Conservation (phyloP, 805 yeast species). For the Komagataella kurtzmanii region DNA sequence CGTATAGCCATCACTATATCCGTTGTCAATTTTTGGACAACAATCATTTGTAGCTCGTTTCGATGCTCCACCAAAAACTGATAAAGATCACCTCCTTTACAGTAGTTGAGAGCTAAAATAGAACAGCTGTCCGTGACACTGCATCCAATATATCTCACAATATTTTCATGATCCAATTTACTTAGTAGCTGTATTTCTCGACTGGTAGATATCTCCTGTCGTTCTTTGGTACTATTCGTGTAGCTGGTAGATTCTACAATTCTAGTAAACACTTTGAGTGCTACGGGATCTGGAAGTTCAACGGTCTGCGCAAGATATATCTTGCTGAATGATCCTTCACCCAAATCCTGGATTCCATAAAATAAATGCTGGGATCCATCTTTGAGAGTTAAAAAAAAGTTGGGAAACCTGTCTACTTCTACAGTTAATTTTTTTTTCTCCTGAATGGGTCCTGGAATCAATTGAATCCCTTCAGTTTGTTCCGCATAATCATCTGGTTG, state of each 20-base stretch:
- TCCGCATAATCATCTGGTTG: neutral
- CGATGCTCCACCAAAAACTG: slow-evolving; percentile 37
- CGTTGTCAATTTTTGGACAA: slow-evolving; percentile 49
- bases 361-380: neutral
- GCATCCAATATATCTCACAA: slow-evolving; percentile 48
- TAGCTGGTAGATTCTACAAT: slow-evolving; percentile 10
- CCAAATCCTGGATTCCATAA: slow-evolving; percentile 26
- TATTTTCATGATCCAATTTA: slow-evolving; percentile 50
- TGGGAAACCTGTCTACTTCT: neutral
- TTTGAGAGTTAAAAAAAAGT: neutral
- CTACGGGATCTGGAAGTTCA: slow-evolving; percentile 25
- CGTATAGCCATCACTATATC: slow-evolving; percentile 60
- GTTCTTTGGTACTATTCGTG: slow-evolving; percentile 21
- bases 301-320: slow-evolving; percentile 35
- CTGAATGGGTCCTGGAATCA: neutral
- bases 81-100: slow-evolving; percentile 77
- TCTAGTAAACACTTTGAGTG: slow-evolving; percentile 54
- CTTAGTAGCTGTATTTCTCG: slow-evolving; percentile 64
- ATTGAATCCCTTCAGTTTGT: neutral
- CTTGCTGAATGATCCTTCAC: slow-evolving; percentile 56
- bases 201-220: slow-evolving; percentile 48
- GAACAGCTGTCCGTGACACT: slow-evolving; percentile 18
- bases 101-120: slow-evolving; percentile 56
- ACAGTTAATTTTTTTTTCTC: neutral
- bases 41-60: slow-evolving; percentile 27